A percentile compares a stretch with the other conserved stretches of the same genome.
These are phyloP conservation scores for Phytomonas sp. DNA, from an alignment of 208 protist species.

Conservation along the genomic window DNA sequence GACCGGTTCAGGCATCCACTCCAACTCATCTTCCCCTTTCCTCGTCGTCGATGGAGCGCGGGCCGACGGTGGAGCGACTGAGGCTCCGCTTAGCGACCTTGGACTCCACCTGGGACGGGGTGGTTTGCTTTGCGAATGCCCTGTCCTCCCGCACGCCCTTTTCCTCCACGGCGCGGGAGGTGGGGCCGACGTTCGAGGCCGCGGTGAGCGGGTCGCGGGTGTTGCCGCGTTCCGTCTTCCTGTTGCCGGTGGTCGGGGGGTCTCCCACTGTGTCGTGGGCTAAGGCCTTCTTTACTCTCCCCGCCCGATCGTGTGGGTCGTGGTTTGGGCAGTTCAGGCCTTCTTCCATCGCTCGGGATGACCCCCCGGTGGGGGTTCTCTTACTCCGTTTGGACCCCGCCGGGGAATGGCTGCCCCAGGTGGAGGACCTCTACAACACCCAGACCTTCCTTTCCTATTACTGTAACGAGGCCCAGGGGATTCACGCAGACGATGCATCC, in stretches of 20 bases:
- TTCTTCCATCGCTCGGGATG: not conserved
- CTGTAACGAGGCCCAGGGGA: not conserved
- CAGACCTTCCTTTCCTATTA: slow-evolving; percentile 28
- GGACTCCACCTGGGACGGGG: not conserved
- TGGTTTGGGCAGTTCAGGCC: not conserved
- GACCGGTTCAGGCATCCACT: not conserved
- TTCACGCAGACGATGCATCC: not conserved
- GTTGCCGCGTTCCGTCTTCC: not conserved
- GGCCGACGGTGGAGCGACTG: not conserved
- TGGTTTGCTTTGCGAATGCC: not conserved
- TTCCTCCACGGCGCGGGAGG: not conserved
- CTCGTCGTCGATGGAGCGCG: not conserved
- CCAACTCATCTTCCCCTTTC: not conserved
- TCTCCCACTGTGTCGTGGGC: not conserved
- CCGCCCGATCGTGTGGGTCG: not conserved
- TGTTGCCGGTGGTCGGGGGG: not conserved
- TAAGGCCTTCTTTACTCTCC: not conserved
- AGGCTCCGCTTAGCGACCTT: not conserved
- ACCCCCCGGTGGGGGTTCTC: slow-evolving; percentile 20
- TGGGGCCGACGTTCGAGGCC: not conserved
- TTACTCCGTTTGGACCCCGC: slow-evolving; percentile 47
- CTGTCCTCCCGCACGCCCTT: not conserved
- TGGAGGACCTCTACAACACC: slow-evolving; percentile 19
- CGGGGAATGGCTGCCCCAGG: slow-evolving; percentile 35
- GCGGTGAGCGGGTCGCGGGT: not conserved